These are phyloP conservation scores for Phytophthora pinifolia DNA, from an alignment of 352 stramenopile genomes.

Conservation along the genomic window DNA sequence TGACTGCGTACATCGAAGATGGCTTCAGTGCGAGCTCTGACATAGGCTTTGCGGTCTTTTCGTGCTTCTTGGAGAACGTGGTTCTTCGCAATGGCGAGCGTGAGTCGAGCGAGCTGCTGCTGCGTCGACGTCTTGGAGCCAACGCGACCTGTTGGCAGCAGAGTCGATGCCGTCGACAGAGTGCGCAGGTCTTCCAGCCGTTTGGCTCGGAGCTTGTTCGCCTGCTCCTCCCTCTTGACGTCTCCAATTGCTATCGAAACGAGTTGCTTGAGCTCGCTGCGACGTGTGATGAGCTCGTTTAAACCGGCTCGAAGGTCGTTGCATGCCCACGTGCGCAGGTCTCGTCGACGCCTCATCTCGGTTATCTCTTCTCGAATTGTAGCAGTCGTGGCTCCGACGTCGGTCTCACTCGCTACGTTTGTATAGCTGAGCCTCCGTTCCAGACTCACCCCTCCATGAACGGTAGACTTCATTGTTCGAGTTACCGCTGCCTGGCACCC, in stretches of 20 bases:
- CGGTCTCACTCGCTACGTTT: not conserved
- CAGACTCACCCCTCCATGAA: not conserved
- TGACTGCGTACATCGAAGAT: conserved; percentile 66
- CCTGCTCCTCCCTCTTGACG: conserved; percentile 57
- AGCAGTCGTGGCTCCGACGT: conserved; percentile 13
- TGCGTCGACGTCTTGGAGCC: conserved; percentile 23
- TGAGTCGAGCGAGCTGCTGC: conserved; percentile 25
- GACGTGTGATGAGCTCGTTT: conserved; percentile 53
- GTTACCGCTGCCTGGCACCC: conserved; percentile 24
- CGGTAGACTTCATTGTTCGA: conserved; percentile 20
- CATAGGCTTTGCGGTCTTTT: conserved; percentile 23
- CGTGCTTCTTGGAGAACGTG: conserved; percentile 28
- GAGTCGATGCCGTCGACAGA: conserved; percentile 10
- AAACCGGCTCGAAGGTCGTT: conserved; percentile 35
- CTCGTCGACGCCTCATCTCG: conserved; percentile 37
- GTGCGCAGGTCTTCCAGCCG: conserved; percentile 45
- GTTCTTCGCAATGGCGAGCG: conserved; percentile 18
- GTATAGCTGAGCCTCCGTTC: not conserved
- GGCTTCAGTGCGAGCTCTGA: conserved; percentile 48
- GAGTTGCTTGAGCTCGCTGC: conserved; percentile 65
- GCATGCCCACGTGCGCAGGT: conserved; percentile 59
- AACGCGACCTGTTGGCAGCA: conserved; percentile 13
- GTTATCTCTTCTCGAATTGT: conserved; percentile 42
- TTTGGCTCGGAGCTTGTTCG: conserved; percentile 52
- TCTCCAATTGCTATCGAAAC: conserved; percentile 42